A percentile compares a stretch with the other conserved stretches of the same genome.
Evolutionary conservation across 805 yeast genomes (phyloP).

Genomic region (Candida sakaeoensis): DNA sequence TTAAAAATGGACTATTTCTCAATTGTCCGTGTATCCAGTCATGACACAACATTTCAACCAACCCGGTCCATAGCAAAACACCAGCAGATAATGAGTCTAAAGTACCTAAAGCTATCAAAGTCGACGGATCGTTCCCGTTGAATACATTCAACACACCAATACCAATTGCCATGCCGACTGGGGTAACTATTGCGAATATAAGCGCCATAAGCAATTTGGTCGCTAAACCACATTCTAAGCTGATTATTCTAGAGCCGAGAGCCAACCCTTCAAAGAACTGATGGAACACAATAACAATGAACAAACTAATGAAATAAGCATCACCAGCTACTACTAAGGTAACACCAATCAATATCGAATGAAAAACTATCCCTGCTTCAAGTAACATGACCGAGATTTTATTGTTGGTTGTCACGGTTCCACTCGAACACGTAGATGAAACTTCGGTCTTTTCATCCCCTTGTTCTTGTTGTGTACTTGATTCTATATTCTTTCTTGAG

Average conservation of each 20-base stretch:
- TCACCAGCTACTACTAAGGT: conserved; percentile 29
- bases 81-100: conserved; percentile 34
- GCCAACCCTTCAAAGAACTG: conserved; percentile 31
- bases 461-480: not conserved
- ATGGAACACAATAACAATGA: conserved; percentile 29
- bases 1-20: conserved; percentile 14
- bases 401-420: conserved; percentile 10
- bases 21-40: conserved; percentile 26
- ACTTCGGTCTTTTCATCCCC: conserved; percentile 3
- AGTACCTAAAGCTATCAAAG: conserved; percentile 30
- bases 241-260: conserved; percentile 24
- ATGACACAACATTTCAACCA: conserved; percentile 27
- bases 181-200: conserved; percentile 21
- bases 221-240: conserved; percentile 8
- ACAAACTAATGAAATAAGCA: conserved; percentile 24
- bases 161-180: conserved; percentile 32
- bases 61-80: conserved; percentile 28
- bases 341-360: conserved; percentile 27
- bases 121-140: conserved; percentile 25
- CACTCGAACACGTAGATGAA: conserved; percentile 3
- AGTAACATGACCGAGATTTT: conserved; percentile 14
- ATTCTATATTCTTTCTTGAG: conserved; percentile 3
- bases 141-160: conserved; percentile 23
- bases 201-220: conserved; percentile 19
- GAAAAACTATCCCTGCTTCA: conserved; percentile 30